Base-by-base conservation (phyloP, 257 asterid species). In the Primulina tabacum region DNA sequence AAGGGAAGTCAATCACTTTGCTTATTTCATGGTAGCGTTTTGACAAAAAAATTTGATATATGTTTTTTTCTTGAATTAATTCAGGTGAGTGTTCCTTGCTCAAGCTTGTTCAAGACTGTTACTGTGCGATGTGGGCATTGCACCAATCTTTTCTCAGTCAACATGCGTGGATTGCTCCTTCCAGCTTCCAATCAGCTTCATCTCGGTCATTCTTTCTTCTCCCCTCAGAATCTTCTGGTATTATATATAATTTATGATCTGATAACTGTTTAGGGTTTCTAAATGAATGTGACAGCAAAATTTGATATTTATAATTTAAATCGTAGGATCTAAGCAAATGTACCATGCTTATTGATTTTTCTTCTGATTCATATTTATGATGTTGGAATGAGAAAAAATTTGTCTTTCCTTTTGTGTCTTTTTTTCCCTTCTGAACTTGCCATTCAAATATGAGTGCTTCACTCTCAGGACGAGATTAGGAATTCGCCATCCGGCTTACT, bases 121-220 rank as follows among this genome's bases (percentile, higher is more conserved):
- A 88, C 99, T 0, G 99, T 94, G 38, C 76, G 99, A 56, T 94
- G 99, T 38, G 99, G 99, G 34, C 97, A 91, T 82, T 94, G 99
- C 96, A 82, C 97, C 77, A 94, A 89, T 69, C 97, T 94, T 67
- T 84, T 94, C 34, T 91, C 98, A 28, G 97, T 89, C 56, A 88
- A 91, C 90, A 86, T 89, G 98, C 89, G 96, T 12, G 87, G 80
- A 12, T 68, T 85, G 73, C 93, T 88, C 61, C 96, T 94, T 68
- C 97, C 96, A 0, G 30, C 90, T 7, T 65, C 92, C 17, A 89
- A 85, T 79, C 97, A 90, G 83, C 92, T 85, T 72, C 97, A 93
- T 76, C 94, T 89, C 64, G 88, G 85, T 37, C 94, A 90, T 82
- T 78, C 97, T 1, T 84, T 91, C 85, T 89, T 85, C 83, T 85